phyloP scores from a whole-genome alignment of 352 stramenopile genomes.

The Pythium aphanidermatum region DNA sequence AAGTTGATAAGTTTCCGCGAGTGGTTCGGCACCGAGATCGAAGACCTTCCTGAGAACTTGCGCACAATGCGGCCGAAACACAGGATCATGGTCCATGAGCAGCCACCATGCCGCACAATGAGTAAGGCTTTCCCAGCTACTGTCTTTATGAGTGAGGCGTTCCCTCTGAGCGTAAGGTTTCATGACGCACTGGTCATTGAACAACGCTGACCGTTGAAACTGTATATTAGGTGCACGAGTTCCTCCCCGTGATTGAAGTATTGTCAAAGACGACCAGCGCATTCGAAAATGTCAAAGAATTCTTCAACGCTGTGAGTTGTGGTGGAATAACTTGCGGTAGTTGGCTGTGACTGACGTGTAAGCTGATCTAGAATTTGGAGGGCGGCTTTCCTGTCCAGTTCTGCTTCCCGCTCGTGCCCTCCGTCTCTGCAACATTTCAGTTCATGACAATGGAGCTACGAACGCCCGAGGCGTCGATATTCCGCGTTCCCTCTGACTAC shows the following conservation, averaged over 20 bases:
- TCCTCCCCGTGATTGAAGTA: conserved; percentile 61
- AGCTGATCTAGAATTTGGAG: conserved; percentile 24
- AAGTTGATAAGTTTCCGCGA: conserved; percentile 45
- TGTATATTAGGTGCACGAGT: conserved; percentile 34
- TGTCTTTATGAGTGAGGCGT: conserved; percentile 51
- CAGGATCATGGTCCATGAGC: conserved; percentile 42
- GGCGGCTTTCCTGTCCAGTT: conserved; percentile 70
- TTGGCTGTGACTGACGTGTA: too few species aligned
- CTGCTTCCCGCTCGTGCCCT: conserved; percentile 58
- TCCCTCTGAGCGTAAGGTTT: conserved; percentile 50
- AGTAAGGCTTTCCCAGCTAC: conserved; percentile 50
- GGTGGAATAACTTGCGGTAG: too few species aligned
- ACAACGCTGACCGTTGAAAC: background rate
- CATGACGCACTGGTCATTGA: too few species aligned
- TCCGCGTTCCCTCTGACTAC: conserved; percentile 33
- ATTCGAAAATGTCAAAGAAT: conserved; percentile 55
- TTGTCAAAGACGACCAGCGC: conserved; percentile 57
- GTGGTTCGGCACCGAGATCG: conserved; percentile 51
- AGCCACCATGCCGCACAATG: conserved; percentile 41
- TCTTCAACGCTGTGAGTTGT: conserved; percentile 46
- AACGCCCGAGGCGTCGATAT: conserved; percentile 25
- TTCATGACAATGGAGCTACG: conserved; percentile 43
- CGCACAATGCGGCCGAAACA: conserved; percentile 30
- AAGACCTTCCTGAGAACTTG: conserved; percentile 27
- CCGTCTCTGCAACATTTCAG: conserved; percentile 51